phyloP scores from a whole-genome alignment of 352 stramenopile species.

The Thalassiosira exigua region DNA sequence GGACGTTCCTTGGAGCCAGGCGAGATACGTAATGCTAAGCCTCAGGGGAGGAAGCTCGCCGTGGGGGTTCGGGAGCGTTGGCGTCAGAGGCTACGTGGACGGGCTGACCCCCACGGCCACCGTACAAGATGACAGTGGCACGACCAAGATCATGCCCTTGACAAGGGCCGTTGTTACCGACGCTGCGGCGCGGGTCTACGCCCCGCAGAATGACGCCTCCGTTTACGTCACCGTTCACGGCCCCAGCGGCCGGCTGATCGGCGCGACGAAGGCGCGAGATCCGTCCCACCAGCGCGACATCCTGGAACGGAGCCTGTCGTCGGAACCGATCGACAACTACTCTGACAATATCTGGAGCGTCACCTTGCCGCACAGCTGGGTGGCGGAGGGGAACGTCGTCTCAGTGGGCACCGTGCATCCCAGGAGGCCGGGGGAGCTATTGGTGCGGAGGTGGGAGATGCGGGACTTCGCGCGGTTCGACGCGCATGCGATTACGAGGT shows the following conservation, averaged over 20 bases:
- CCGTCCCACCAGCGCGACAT: slow-evolving; percentile 33
- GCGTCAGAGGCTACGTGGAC: slow-evolving; percentile 24
- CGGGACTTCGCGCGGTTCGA: slow-evolving; percentile 23
- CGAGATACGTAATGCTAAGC: slow-evolving; percentile 27
- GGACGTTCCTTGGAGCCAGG: slow-evolving; percentile 12
- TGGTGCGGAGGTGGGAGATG: slow-evolving; percentile 24
- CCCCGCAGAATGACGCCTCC: slow-evolving; percentile 7
- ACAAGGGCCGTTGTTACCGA: no score
- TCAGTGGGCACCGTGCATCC: slow-evolving; percentile 33
- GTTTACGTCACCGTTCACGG: slow-evolving; percentile 34
- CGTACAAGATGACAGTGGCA: slow-evolving; percentile 1
- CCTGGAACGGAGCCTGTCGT: slow-evolving; percentile 25
- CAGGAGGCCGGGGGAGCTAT: slow-evolving; percentile 8
- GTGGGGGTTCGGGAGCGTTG: slow-evolving; percentile 32
- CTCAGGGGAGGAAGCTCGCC: slow-evolving; percentile 22
- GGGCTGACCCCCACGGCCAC: slow-evolving; percentile 11
- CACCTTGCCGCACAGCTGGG: slow-evolving; percentile 34
- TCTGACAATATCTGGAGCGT: slow-evolving; percentile 23
- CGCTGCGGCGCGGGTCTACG: slow-evolving; percentile 25
- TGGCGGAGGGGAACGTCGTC: slow-evolving; percentile 40
- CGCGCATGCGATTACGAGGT: slow-evolving; percentile 46
- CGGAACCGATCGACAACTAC: slow-evolving; percentile 19
- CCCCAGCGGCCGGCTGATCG: slow-evolving; percentile 22
- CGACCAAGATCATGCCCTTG: no score
- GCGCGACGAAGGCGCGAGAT: slow-evolving; percentile 31